Evolutionary conservation across 208 protist genomes (phyloP).

Genomic region (Trypanosoma brucei): DNA sequence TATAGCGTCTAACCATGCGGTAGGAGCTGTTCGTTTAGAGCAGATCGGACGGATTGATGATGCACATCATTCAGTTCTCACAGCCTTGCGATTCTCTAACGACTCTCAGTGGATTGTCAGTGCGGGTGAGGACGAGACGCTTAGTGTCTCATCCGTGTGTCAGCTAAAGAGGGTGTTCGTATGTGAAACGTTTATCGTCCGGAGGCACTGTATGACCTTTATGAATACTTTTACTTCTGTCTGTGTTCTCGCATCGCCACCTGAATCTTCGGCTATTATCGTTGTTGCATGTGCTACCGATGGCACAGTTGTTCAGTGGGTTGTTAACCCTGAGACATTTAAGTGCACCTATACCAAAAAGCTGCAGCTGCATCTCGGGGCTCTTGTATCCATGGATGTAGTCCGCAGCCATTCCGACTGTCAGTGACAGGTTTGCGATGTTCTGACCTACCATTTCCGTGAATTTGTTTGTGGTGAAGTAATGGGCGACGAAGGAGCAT

Average conservation of each 20-base stretch:
- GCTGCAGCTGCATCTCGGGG: constrained; percentile 71
- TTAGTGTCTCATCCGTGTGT: constrained; percentile 54
- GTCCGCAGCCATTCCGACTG: not conserved
- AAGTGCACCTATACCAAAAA: constrained; percentile 61
- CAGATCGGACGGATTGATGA: constrained; percentile 52
- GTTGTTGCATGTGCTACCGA: constrained; percentile 74
- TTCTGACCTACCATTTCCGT: no score
- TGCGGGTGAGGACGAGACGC: constrained; percentile 71
- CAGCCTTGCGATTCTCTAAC: constrained; percentile 56
- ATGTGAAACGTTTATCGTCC: constrained; percentile 54
- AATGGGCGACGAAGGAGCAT: no score
- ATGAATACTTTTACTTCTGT: constrained; percentile 83
- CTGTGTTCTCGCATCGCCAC: constrained; percentile 58
- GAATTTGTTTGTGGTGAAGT: no score
- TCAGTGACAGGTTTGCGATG: not conserved
- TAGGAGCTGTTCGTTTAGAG: constrained; percentile 44
- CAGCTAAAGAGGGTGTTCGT: constrained; percentile 43
- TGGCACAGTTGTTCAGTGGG: constrained; percentile 75
- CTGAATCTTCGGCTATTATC: constrained; percentile 62
- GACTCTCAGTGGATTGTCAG: constrained; percentile 75
- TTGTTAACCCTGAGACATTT: constrained; percentile 54
- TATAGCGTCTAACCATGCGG: constrained; percentile 20
- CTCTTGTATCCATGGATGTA: constrained; percentile 62
- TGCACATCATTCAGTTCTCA: constrained; percentile 53
- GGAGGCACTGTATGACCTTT: constrained; percentile 74